Percentiles rank a stretch among this genome's conserved stretches.
phyloP scores from a whole-genome alignment of 345 rosid species.

The Excoecaria agallocha region DNA sequence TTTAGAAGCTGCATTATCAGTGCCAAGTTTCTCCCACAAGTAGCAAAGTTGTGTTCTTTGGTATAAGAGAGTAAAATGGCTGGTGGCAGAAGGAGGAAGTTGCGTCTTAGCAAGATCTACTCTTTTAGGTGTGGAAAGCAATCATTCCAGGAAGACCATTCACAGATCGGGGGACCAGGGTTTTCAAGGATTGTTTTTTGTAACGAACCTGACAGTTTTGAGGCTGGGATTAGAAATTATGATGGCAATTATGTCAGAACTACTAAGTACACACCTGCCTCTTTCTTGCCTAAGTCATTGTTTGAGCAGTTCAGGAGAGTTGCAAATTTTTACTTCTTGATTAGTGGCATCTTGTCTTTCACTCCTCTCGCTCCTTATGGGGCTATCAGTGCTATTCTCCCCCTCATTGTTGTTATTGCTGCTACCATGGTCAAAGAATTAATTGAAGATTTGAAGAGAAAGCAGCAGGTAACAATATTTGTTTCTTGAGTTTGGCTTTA shows the following conservation, averaged over 20 bases:
- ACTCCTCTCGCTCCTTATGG: slow-evolving; percentile 73
- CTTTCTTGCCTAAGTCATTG: slow-evolving; percentile 87
- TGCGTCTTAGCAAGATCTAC: slow-evolving; percentile 71
- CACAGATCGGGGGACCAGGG: slow-evolving; percentile 79
- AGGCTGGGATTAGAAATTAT: slow-evolving; percentile 53
- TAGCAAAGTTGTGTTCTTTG: neutral
- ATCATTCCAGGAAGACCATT: slow-evolving; percentile 61
- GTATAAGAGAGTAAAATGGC: slow-evolving; percentile 34
- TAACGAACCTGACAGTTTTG: slow-evolving; percentile 67
- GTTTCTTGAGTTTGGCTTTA: neutral
- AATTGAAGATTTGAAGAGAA: slow-evolving; percentile 80
- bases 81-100: slow-evolving; percentile 48
- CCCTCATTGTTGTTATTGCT: slow-evolving; percentile 69
- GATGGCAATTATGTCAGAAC: slow-evolving; percentile 60
- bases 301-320: slow-evolving; percentile 97
- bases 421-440: slow-evolving; percentile 90
- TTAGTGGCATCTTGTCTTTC: slow-evolving; percentile 67
- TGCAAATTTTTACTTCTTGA: slow-evolving; percentile 83
- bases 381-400: slow-evolving; percentile 64
- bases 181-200: slow-evolving; percentile 78
- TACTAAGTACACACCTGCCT: slow-evolving; percentile 70
- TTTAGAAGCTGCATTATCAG: slow-evolving; percentile 11
- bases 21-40: neutral
- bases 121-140: slow-evolving; percentile 56
- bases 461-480: slow-evolving; percentile 55